These are phyloP conservation scores for Leccinum ochraceum DNA, from an alignment of 768 basidiomycete genomes.

Conservation along the genomic window DNA sequence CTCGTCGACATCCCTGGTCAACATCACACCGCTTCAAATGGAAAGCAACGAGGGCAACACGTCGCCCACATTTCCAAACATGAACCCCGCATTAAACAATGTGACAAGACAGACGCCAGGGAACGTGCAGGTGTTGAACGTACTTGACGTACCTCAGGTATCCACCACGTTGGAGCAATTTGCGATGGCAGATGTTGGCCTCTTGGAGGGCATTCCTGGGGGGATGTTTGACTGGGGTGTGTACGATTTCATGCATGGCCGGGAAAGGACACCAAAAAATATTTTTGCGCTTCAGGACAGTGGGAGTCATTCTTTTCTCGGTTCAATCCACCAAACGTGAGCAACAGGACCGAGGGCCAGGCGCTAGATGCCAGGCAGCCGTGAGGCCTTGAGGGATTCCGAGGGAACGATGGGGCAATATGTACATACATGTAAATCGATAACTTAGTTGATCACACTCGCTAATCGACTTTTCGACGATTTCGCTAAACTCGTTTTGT, in stretches of 20 bases:
- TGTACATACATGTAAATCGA: slow-evolving; percentile 23
- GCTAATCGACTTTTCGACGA: slow-evolving; percentile 14
- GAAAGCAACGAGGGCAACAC: slow-evolving; percentile 30
- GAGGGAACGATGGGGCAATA: slow-evolving; percentile 1
- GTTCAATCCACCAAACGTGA: slow-evolving; percentile 35
- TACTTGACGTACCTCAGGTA: slow-evolving; percentile 61
- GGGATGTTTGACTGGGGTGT: slow-evolving; percentile 88
- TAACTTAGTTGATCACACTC: slow-evolving; percentile 4
- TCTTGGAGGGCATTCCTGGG: slow-evolving; percentile 78
- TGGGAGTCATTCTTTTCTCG: slow-evolving; percentile 83
- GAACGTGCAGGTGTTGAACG: slow-evolving; percentile 77
- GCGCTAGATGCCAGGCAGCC: not conserved
- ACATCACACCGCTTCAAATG: slow-evolving; percentile 51
- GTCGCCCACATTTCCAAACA: slow-evolving; percentile 44
- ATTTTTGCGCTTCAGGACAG: slow-evolving; percentile 50
- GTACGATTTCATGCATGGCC: slow-evolving; percentile 32
- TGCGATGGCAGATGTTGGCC: slow-evolving; percentile 64
- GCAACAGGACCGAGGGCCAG: slow-evolving; percentile 3
- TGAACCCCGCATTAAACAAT: slow-evolving; percentile 77
- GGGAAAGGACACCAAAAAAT: not conserved
- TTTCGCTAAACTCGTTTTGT: slow-evolving; percentile 2
- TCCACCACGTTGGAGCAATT: slow-evolving; percentile 59
- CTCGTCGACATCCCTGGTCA: slow-evolving; percentile 47
- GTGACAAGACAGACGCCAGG: slow-evolving; percentile 35
- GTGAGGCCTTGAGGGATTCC: not conserved